phyloP scores from a whole-genome alignment of 306 rosid genomes.

The barrel medic (Medicago truncatula) region MtrunA17r5.0-ANR NC_053043.1:11949501-11950000 shows the following conservation, averaged over 20 bases:
- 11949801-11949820: constrained; percentile 38
- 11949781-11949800: constrained; percentile 29
- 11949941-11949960: constrained; percentile 53
- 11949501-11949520: constrained; percentile 22
- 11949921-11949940: constrained; percentile 99
- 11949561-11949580: constrained; percentile 6
- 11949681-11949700: no score
- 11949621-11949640: constrained; percentile 20
- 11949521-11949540: constrained; percentile 22
- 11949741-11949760: constrained; percentile 26
- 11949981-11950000: constrained; percentile 33
- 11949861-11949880: constrained; percentile 93
- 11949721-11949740: constrained; percentile 35
- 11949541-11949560: constrained; percentile 23
- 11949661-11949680: constrained; percentile 33
- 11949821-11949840: constrained; percentile 66
- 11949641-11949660: constrained; percentile 31
- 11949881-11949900: constrained; percentile 96
- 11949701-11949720: not conserved
- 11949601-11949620: not conserved
- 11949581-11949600: constrained; percentile 20
- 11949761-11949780: constrained; percentile 27
- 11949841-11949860: constrained; percentile 90
- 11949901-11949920: constrained; percentile 99
- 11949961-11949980: constrained; percentile 44